Evolutionary conservation across 805 yeast species (phyloP), one percentile per base, ranked within the genome.

Genomic region (Hanseniaspora meyeri): DNA sequence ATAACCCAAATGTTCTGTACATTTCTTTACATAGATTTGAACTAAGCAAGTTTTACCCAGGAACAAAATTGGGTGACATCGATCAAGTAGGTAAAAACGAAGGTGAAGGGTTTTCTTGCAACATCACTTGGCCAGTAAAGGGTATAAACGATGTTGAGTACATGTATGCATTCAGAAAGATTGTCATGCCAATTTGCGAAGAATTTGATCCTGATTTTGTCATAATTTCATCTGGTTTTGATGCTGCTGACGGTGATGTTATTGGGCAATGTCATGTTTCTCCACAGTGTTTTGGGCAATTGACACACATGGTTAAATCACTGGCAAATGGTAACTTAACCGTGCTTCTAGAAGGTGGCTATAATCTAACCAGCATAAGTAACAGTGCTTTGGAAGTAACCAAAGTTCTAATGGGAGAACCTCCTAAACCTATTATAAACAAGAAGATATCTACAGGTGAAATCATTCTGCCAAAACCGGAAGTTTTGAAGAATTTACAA

Each of bases 181-280:
- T 91, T 17, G 78, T 93, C 12, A 78, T 93, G 79, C 98, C 98
- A 0, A 80, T 89, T 51, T 84, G 93, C 55, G 71, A 81, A 57
- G 98, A 93, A 67, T 93, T 84, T 64, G 82, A 83, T 64, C 97
- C 99, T 0, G 98, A 93, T 70, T 75, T 93, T 60, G 91, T 90
- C 4, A 87, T 93, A 38, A 82, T 93, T 36, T 87, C 96, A 19
- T 83, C 97, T 0, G 99, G 99, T 0, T 93, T 93, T 64, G 99
- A 93, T 71, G 98, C 98, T 20, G 99, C 99, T 1, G 96, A 87
- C 64, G 97, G 97, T 59, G 99, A 93, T 69, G 83, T 88, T 58
- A 87, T 93, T 60, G 99, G 98, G 11, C 95, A 91, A 49, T 93
- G 97, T 68, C 95, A 87, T 67, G 95, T 93, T 1, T 78, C 96